Evolutionary conservation across 495 filamentous ascomycete genomes (phyloP), one percentile per base, ranked within the genome.

Genomic region (Tuber borchii): DNA sequence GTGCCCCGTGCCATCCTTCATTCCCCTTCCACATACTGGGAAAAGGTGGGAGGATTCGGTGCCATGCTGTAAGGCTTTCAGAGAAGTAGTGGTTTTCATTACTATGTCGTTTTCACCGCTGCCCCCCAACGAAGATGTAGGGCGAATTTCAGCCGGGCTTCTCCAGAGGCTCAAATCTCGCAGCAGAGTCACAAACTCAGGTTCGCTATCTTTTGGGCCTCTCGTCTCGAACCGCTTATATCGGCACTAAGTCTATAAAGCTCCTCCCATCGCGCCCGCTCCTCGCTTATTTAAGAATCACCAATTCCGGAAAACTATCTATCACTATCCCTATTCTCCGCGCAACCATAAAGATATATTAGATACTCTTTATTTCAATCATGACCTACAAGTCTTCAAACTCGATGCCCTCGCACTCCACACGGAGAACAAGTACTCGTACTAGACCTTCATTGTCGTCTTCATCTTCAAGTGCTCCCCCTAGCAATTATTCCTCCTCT

Each of bases 331-430:
- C 20, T 42, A 71, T 65, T n/a, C 46, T 42, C 16, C 22, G 31
- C 20, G 22, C 44, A 44, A 17, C 17, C 46, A 74, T 45, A 44
- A 45, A 74, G 37, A 19, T 43, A 76, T 51, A 26, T 68, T 39
- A 40, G 12, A 34, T 70, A 45, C 37, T 31, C 75, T 42, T 26
- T n/a, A 34, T 19, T 20, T 68, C 69, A 43, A 69, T 40, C 22
- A 79, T 79, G 78, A 31, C 78, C 70, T 48, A 70, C 71, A 43
- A 61, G 61, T 37, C 40, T 39, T 65, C 76, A 20, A 70, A 65
- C n/a, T 37, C 69, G 34, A 45, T 70, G 17, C 73, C 72, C 20
- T 68, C 76, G 42, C 78, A 73, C 56, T 37, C 70, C 48, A 34
- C 72, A 42, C 76, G 73, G 40, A 74, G 56, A 45, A 71, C 56